Evolutionary conservation across 1,284 basidiomycete species (phyloP).

Genomic region (Volvariella volvacea): DNA sequence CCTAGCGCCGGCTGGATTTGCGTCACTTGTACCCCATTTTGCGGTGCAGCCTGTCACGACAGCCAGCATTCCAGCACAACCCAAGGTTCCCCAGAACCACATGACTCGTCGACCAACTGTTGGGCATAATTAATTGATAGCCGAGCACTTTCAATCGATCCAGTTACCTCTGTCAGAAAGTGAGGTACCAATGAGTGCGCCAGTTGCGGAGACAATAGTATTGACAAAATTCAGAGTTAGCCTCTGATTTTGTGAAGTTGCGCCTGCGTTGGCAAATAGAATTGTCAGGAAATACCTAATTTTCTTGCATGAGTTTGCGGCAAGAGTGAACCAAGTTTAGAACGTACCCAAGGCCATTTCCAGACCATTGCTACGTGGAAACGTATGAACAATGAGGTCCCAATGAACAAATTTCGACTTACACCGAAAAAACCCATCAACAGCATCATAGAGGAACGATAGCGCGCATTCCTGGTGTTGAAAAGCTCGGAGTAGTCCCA

Average conservation of each 20-base stretch:
- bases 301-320: conserved; percentile 20
- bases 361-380: conserved; percentile 39
- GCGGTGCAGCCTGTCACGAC: conserved; percentile 36
- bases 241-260: conserved; percentile 32
- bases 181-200: conserved; percentile 42
- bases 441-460: conserved; percentile 40
- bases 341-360: conserved; percentile 44
- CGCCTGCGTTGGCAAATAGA: conserved; percentile 32
- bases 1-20: conserved; percentile 32
- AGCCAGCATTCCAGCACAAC: conserved; percentile 27
- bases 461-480: conserved; percentile 38
- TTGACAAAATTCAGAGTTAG: conserved; percentile 52
- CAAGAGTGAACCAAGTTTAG: conserved; percentile 2
- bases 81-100: conserved; percentile 40
- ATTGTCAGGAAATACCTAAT: conserved; percentile 39
- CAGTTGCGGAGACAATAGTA: conserved; percentile 43
- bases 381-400: neutral
- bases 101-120: conserved; percentile 36
- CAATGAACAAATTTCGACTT: conserved; percentile 6
- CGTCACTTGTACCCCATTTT: conserved; percentile 28
- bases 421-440: conserved; percentile 46
- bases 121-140: neutral
- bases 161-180: conserved; percentile 43
- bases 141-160: conserved; percentile 8
- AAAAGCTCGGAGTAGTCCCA: conserved; percentile 46